These are phyloP conservation scores for Avena eriantha DNA, from an alignment of 176 grass and related monocot genomes.

Conservation along the genomic window DNA sequence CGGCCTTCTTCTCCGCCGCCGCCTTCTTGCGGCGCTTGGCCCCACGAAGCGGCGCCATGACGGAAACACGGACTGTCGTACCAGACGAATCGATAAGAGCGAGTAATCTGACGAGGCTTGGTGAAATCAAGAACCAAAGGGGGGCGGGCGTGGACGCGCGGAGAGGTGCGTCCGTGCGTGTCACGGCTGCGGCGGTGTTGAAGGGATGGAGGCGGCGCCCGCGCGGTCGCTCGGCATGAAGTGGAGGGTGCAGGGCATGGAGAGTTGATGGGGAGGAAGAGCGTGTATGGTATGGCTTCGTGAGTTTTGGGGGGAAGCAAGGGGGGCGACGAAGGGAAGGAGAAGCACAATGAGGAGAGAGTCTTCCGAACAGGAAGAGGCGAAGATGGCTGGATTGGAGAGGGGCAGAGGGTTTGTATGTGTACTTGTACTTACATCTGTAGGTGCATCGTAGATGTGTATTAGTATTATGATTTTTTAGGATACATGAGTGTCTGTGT, in stretches of 20 bases:
- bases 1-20: constrained; percentile 62
- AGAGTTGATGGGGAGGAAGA: neutral
- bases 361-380: neutral
- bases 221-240: neutral
- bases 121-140: constrained; percentile 42
- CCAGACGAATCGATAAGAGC: neutral
- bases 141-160: neutral
- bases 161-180: neutral
- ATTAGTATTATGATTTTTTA: neutral
- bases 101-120: neutral
- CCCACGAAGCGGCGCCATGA: constrained; percentile 43
- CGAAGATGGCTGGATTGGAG: constrained; percentile 17
- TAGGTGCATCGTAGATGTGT: neutral
- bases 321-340: neutral
- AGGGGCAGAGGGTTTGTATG: neutral
- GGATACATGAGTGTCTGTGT: neutral
- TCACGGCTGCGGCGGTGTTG: constrained; percentile 24
- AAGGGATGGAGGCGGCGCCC: neutral
- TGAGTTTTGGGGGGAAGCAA: constrained; percentile 4
- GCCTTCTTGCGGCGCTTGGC: constrained; percentile 57
- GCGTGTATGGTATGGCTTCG: constrained; percentile 25
- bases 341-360: neutral
- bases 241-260: constrained; percentile 22
- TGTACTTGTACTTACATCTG: neutral
- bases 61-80: neutral